A percentile compares a stretch with the other conserved stretches of the same genome.
Evolutionary conservation across 2,329 filamentous ascomycete species (phyloP).

Genomic region (Bertia moriformis): DNA sequence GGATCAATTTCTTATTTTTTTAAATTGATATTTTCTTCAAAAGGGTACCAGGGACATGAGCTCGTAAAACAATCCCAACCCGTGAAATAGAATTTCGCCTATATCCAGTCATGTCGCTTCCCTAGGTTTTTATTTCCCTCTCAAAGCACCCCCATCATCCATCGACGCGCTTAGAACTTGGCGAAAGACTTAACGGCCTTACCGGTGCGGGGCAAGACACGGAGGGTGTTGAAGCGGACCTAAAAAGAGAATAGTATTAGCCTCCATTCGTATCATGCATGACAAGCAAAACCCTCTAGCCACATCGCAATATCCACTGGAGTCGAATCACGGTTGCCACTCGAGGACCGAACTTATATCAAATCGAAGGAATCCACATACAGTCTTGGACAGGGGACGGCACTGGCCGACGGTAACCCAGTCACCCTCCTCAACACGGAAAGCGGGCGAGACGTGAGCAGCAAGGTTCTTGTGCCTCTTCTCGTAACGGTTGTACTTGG

Average conservation of each 20-base stretch:
- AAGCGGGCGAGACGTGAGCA: conserved; percentile 95
- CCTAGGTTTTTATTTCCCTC: neutral
- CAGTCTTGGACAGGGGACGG: conserved; percentile 98
- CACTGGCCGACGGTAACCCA: conserved; percentile 99
- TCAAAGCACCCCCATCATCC: neutral
- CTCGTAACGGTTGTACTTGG: conserved; percentile 99
- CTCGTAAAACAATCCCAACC: neutral
- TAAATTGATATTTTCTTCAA: neutral
- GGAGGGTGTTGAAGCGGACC: conserved; percentile 99
- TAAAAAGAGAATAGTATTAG: conserved; percentile 19
- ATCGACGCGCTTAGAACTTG: conserved; percentile 70
- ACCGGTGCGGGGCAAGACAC: conserved; percentile 91
- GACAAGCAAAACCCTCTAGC: no score
- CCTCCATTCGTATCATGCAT: no score
- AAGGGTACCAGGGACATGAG: neutral
- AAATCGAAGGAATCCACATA: conserved; percentile 41
- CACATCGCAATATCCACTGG: neutral
- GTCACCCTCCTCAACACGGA: conserved; percentile 99
- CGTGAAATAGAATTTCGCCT: neutral
- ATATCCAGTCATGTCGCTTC: conserved; percentile 1
- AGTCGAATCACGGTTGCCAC: conserved; percentile 1
- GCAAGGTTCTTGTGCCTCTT: conserved; percentile 99
- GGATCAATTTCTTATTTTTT: neutral
- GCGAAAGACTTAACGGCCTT: conserved; percentile 95
- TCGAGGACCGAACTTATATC: neutral